A percentile compares a stretch with the other conserved stretches of the same genome.
phyloP scores from a whole-genome alignment of 2,329 filamentous ascomycete species.

The Colletotrichum higginsianum region DNA sequence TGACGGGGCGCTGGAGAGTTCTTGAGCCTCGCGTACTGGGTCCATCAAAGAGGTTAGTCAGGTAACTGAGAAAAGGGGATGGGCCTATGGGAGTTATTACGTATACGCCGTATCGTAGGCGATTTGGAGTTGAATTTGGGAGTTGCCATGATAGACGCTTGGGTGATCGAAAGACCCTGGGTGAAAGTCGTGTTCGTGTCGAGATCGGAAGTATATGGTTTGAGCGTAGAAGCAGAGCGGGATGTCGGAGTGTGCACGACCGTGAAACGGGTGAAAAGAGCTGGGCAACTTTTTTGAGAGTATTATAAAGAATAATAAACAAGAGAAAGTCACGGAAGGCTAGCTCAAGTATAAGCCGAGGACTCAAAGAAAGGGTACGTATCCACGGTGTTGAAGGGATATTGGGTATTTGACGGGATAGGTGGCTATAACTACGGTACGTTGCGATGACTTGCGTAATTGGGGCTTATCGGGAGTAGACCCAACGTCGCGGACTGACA shows the following conservation, averaged over 20 bases:
- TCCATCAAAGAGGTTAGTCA: not conserved
- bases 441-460: conserved; percentile 8
- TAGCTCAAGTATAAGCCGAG: not conserved
- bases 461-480: conserved; percentile 10
- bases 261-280: not conserved
- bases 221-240: not conserved
- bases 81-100: conserved; percentile 60
- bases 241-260: not conserved
- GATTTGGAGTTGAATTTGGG: conserved; percentile 79
- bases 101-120: conserved; percentile 87
- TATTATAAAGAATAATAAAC: not conserved
- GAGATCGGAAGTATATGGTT: not conserved
- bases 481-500: conserved; percentile 16
- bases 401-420: conserved; percentile 4
- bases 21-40: conserved; percentile 89
- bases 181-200: not conserved
- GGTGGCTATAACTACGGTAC: conserved; percentile 1
- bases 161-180: conserved; percentile 8
- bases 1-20: conserved; percentile 85
- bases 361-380: not conserved
- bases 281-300: too few relatives aligned
- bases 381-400: not conserved
- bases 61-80: conserved; percentile 7
- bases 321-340: not conserved
- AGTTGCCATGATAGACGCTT: conserved; percentile 55